Percentiles rank a stretch among this genome's conserved stretches.
These are phyloP conservation scores for Pluteus cervinus DNA, from an alignment of 768 basidiomycete species.

Conservation along the genomic window DNA sequence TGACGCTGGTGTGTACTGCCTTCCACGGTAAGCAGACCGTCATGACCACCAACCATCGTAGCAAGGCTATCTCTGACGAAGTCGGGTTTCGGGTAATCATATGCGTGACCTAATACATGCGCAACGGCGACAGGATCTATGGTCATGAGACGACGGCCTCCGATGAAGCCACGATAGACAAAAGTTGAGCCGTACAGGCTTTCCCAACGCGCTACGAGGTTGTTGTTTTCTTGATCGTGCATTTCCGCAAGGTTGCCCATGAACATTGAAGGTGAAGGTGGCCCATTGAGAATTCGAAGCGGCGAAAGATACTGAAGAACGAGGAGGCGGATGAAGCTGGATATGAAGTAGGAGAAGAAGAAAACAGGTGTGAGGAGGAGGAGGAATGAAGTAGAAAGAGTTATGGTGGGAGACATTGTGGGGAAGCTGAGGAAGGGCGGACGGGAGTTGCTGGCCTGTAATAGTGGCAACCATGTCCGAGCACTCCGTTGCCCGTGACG, in stretches of 20 bases:
- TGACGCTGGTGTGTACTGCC: slow-evolving; percentile 53
- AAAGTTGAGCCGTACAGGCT: slow-evolving; percentile 41
- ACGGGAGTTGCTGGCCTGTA: too few relatives aligned
- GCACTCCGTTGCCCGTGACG: too few relatives aligned
- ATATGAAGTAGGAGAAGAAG: slow-evolving; percentile 15
- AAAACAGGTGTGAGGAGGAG: slow-evolving; percentile 20
- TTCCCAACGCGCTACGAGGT: slow-evolving; percentile 41
- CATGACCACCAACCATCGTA: slow-evolving; percentile 42
- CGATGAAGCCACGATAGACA: slow-evolving; percentile 46
- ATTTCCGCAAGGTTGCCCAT: slow-evolving; percentile 47
- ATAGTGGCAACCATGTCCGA: too few relatives aligned
- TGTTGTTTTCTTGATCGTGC: slow-evolving; percentile 54
- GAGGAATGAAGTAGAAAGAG: slow-evolving; percentile 4
- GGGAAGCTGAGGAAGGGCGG: slow-evolving; percentile 12
- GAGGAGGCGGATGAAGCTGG: slow-evolving; percentile 33
- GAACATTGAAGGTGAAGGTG: slow-evolving; percentile 40
- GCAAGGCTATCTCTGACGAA: slow-evolving; percentile 47
- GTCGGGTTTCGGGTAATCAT: slow-evolving; percentile 59
- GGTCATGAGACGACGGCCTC: slow-evolving; percentile 49
- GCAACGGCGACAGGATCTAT: slow-evolving; percentile 52
- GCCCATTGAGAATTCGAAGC: slow-evolving; percentile 39
- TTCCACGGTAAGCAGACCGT: slow-evolving; percentile 46
- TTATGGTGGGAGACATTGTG: too few relatives aligned
- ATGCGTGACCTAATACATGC: slow-evolving; percentile 50
- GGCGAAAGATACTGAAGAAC: slow-evolving; percentile 41